Conservation (phyloP, 2,329 filamentous ascomycete genomes). For the Whalleya microplaca region DNA sequence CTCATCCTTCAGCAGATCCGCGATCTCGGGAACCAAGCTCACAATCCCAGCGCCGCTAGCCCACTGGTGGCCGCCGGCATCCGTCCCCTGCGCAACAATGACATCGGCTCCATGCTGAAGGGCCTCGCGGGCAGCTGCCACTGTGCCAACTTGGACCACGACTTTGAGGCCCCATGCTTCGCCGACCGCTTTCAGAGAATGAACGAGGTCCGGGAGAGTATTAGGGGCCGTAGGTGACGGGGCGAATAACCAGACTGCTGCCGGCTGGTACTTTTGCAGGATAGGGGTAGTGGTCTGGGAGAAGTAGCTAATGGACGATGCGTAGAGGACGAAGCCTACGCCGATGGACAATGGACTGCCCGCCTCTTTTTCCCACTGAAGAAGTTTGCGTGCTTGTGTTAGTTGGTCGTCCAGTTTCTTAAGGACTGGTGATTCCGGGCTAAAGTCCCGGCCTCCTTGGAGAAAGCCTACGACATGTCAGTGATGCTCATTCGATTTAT, state of each 20-base stretch:
- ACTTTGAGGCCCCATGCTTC: slow-evolving; percentile 42
- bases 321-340: slow-evolving; percentile 65
- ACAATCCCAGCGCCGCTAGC: slow-evolving; percentile 49
- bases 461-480: slow-evolving; percentile 36
- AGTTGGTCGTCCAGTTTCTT: slow-evolving; percentile 39
- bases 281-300: slow-evolving; percentile 51
- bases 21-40: slow-evolving; percentile 52
- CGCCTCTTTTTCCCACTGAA: slow-evolving; percentile 30
- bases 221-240: slow-evolving; percentile 44
- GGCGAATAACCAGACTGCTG: slow-evolving; percentile 70
- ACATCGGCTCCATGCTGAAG: slow-evolving; percentile 46
- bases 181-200: slow-evolving; percentile 9
- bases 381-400: slow-evolving; percentile 27
- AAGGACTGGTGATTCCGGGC: slow-evolving; percentile 34
- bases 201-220: slow-evolving; percentile 27
- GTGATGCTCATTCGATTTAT: neutral
- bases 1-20: slow-evolving; percentile 42
- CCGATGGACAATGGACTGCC: slow-evolving; percentile 51
- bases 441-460: slow-evolving; percentile 39
- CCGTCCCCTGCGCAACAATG: slow-evolving; percentile 55
- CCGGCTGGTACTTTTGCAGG: slow-evolving; percentile 56
- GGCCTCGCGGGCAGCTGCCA: slow-evolving; percentile 47
- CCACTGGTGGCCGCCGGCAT: slow-evolving; percentile 58
- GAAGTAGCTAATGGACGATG: slow-evolving; percentile 46
- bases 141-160: slow-evolving; percentile 55